Base-by-base conservation (phyloP, 164 flowering plant species). In the Houttuynia cordata region DNA sequence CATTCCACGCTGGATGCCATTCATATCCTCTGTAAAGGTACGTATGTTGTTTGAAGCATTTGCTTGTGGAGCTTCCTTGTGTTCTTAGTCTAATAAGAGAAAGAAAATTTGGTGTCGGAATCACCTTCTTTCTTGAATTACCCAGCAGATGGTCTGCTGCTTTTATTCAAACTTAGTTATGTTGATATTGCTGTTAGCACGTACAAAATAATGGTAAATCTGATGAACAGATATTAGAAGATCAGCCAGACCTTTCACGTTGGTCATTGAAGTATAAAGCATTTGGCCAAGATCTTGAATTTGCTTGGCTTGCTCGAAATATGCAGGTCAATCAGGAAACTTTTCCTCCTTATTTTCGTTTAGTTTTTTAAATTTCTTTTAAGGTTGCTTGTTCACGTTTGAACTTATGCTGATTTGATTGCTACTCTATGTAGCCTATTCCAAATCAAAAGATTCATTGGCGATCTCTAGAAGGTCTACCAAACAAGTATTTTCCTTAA, bases 391-490 rank as follows among this genome's bases (percentile, higher is more conserved):
- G 13, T 15, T 50, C 10, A 39, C 23, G 7, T 21, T 55, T 49
- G 24, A 41, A 23, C 52, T 52, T 21, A 20, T 52, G 53, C 24
- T 24, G 55, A 17, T 8, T 41, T 30, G 51, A 10, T 62, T 51
- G 20, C 53, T 51, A 64, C 55, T 25, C 60, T n/a, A 65, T 75
- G 71, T 83, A 87, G 96, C 96, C 97, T 7, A 85, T 74, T 25
- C 91, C 85, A 10, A 92, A 92, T 76, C 95, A 85, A 72, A 93
- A 93, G 76, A 90, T 93, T 60, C 99, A 93, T 65, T 86, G 96
- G 96, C 76, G 91, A 73, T 84, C 64, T 34, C 40, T 67, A 47
- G 69, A 67, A 39, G 69, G 69, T 67, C 86, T 90, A 63, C 89
- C 96, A 53, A 93, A 93, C 81, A 86, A 86, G 99, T 88, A 76